Conservation (phyloP, 2,329 filamentous ascomycete genomes). For the Fusarium redolens region DNA sequence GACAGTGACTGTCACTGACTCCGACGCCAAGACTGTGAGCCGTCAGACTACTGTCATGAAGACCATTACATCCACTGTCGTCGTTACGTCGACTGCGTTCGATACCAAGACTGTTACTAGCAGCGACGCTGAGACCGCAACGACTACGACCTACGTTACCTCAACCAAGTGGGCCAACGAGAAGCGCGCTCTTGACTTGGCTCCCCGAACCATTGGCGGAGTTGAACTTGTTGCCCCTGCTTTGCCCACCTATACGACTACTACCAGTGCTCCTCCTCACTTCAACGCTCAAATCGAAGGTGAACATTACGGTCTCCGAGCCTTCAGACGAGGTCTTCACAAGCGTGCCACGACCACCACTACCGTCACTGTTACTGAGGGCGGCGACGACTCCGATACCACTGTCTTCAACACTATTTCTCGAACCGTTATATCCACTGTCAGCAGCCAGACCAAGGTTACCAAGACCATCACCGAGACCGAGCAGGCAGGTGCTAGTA, state of each 20-base stretch:
- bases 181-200: constrained; percentile 49
- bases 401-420: constrained; percentile 47
- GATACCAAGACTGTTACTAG: constrained; percentile 53
- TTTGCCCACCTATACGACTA: constrained; percentile 34
- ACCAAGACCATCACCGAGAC: constrained; percentile 51
- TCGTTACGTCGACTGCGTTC: constrained; percentile 51
- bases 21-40: constrained; percentile 44
- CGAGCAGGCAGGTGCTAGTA: constrained; percentile 49
- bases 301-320: constrained; percentile 31
- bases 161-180: constrained; percentile 49
- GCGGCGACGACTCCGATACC: constrained; percentile 30
- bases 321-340: constrained; percentile 40
- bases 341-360: constrained; percentile 52
- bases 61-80: constrained; percentile 48
- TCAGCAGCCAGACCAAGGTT: constrained; percentile 43
- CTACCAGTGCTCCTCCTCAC: constrained; percentile 29
- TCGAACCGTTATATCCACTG: constrained; percentile 48
- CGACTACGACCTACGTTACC: constrained; percentile 50
- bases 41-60: constrained; percentile 46
- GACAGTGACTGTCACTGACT: constrained; percentile 49
- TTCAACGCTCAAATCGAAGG: constrained; percentile 13
- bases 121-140: constrained; percentile 51
- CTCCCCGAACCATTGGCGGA: constrained; percentile 42
- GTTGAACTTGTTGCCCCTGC: constrained; percentile 29
- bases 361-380: constrained; percentile 48